Conservation (phyloP, 805 yeast genomes). For the Starmerella apicola region DNA sequence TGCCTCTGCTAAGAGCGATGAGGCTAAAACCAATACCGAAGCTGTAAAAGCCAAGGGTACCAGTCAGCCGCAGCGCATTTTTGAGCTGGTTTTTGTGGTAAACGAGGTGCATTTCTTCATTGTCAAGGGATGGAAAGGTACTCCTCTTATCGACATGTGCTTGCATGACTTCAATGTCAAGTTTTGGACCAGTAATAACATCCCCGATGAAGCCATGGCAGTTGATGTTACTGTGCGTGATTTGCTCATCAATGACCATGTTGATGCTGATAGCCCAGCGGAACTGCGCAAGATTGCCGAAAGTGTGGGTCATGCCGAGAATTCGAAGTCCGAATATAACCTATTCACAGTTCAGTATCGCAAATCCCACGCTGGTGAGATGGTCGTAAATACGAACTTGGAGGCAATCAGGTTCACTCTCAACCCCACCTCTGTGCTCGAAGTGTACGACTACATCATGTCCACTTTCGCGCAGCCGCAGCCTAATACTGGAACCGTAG, state of each 20-base stretch:
- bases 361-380: constrained; percentile 57
- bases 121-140: constrained; percentile 57
- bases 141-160: constrained; percentile 56
- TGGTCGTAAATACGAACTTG: constrained; percentile 54
- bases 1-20: not conserved
- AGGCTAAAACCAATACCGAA: constrained; percentile 1
- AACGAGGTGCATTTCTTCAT: constrained; percentile 50
- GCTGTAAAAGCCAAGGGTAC: not conserved
- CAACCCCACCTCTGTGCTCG: constrained; percentile 64
- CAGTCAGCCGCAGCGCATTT: constrained; percentile 43
- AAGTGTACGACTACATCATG: constrained; percentile 65
- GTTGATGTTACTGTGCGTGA: constrained; percentile 54
- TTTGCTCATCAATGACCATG: constrained; percentile 60
- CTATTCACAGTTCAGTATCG: constrained; percentile 49
- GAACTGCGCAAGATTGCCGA: constrained; percentile 62
- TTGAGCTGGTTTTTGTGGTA: constrained; percentile 65
- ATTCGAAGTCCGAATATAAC: constrained; percentile 16
- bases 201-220: constrained; percentile 40
- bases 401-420: constrained; percentile 68
- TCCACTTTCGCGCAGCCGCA: constrained; percentile 59
- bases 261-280: constrained; percentile 46
- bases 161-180: constrained; percentile 52
- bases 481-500: not conserved
- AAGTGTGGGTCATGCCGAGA: constrained; percentile 34
- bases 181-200: constrained; percentile 39